Evolutionary conservation across 768 basidiomycete species (phyloP), one percentile per base, ranked within the genome.

Genomic region (Sistotremastrum suecicum): DNA sequence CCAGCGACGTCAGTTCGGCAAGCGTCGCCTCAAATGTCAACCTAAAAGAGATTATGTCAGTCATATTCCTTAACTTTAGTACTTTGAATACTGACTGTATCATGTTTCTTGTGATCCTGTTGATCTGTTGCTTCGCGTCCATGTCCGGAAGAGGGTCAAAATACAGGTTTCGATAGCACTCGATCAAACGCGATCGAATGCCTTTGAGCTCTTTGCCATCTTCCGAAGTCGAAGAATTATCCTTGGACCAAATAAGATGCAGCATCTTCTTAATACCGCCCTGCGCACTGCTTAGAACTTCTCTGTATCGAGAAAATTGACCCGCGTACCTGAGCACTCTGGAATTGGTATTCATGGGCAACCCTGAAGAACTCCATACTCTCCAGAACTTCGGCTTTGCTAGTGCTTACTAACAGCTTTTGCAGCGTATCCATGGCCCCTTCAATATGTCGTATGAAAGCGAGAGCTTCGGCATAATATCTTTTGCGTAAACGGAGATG

Each of bases 161-260:
- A 65, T 94, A 99, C 44, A 99, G 61, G 47, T 56, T 76, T 34
- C 78, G 74, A 58, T 98, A 99, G 55, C 81, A 84, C 55, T 98
- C 94, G 50, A 99, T 69, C 35, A 98, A 69, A 34, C 83, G 73
- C 41, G 86, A 80, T 4, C 89, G 78, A 48, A 98, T 72, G 30
- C 94, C 90, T 60, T 91, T 92, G 40, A 90, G 61, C 58, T 92
- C 88, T 51, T 73, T 74, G 28, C 75, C 77, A 42, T 81, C 79
- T 52, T 79, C 78, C n/a, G 76, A 76, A n/a, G 83, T 76, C 28
- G 75, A 70, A 43, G 66, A 83, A 56, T 89, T 89, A 56, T 99
- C 94, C 59, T 98, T 98, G 30, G 76, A 75, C 95, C 95, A 98
- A 53, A 99, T 87, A 29, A 99, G 69, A 60, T 98, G 95, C 9